Base-by-base conservation (phyloP, 2,329 filamentous ascomycete species). In the Ciborinia camelliae region DNA sequence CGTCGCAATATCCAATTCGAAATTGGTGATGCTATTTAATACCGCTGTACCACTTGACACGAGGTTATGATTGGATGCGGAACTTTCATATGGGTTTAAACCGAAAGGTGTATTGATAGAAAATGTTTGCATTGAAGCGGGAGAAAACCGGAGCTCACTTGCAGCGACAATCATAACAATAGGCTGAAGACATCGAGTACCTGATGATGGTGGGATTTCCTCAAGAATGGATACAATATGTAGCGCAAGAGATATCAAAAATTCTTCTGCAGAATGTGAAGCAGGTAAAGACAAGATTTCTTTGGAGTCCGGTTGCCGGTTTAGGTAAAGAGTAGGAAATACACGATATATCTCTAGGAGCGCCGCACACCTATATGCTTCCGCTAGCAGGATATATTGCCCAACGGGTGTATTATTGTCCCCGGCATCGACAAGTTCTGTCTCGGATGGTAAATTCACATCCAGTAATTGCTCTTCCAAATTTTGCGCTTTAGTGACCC, bases 331-430 rank as follows among this genome's bases (percentile, higher is more conserved):
- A 0, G 67, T 63, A 15, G 71, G 71, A 20, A 74, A 73, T 2
- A 74, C 58, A 1, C 71, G 66, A 52, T 74, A 73, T 15, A 74
- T 68, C 57, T 72, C 67, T 2, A 74, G 62, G 1, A 73, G 65
- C 3, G 70, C 72, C 10, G 71, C 69, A 28, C 69, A 71, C 28
- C 71, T 67, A 59, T 71, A 74, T 15, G 68, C 66, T 67, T 74
- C 72, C n/a, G 71, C 71, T 2, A 73, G 68, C 4, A 70, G 50
- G n/a, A 73, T 68, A 32, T 74, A 74, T 55, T 74, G 72, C 23
- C 73, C 65, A 3, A 74, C 71, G 2, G 72, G 72, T 0, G 71
- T 74, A 41, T 73, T 73, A 30, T 71, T 68, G 50, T 74, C 72
- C 9, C 72, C 72, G 7, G 72, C 68, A 65, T 73, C 71, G 9